Conservation (phyloP, 2,329 filamentous ascomycete genomes). For the Kalmusia sp. region DNA sequence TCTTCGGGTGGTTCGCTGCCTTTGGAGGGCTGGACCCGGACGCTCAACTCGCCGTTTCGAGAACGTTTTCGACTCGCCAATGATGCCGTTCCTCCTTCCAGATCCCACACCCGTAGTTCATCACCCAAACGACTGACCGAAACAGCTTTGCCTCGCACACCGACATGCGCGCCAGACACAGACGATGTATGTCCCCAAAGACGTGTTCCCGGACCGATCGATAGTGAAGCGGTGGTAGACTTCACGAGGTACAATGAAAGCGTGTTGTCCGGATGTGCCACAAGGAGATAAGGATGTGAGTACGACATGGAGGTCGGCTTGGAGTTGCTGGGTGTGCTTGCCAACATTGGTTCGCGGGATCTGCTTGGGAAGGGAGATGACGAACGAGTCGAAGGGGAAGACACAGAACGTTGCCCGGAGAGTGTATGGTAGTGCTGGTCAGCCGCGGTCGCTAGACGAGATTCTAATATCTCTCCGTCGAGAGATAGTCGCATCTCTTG, state of each 20-base stretch:
- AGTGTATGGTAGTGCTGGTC: slow-evolving; percentile 55
- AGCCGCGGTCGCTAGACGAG: slow-evolving; percentile 59
- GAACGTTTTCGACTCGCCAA: slow-evolving; percentile 50
- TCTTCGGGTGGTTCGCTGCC: slow-evolving; percentile 20
- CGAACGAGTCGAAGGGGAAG: slow-evolving; percentile 34
- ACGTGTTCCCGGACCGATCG: slow-evolving; percentile 74
- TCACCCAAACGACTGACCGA: slow-evolving; percentile 83
- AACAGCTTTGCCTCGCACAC: slow-evolving; percentile 83
- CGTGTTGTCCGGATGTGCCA: slow-evolving; percentile 86
- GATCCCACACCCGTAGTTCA: slow-evolving; percentile 79
- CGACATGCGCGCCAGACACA: slow-evolving; percentile 85
- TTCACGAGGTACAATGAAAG: slow-evolving; percentile 82
- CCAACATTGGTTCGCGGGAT: slow-evolving; percentile 28
- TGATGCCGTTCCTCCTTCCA: slow-evolving; percentile 72
- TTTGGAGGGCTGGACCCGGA: slow-evolving; percentile 57
- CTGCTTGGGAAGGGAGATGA: slow-evolving; percentile 33
- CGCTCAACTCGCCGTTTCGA: slow-evolving; percentile 58
- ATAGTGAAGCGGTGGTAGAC: slow-evolving; percentile 70
- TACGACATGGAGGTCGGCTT: slow-evolving; percentile 61
- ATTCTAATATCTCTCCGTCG: slow-evolving; percentile 56
- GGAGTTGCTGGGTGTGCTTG: slow-evolving; percentile 29
- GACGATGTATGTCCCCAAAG: slow-evolving; percentile 93
- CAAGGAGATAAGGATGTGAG: slow-evolving; percentile 82
- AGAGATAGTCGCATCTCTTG: slow-evolving; percentile 79
- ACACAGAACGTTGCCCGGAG: slow-evolving; percentile 33